Percentiles rank a stretch among this genome's conserved stretches.
Evolutionary conservation across 2,329 filamentous ascomycete species (phyloP).

Genomic region (Trichoderma sp.): DNA sequence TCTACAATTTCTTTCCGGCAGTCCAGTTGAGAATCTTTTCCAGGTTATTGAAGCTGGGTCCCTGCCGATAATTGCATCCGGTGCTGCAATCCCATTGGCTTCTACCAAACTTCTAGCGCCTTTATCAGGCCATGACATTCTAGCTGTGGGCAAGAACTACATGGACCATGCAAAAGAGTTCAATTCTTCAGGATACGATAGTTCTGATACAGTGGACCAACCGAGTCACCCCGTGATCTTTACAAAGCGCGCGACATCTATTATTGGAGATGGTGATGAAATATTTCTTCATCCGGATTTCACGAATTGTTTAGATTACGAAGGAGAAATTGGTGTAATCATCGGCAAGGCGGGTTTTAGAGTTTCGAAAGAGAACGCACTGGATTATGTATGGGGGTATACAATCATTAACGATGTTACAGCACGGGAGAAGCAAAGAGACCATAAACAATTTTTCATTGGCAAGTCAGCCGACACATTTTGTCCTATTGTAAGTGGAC

Average conservation of each 20-base stretch:
- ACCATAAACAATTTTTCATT: constrained; percentile 11
- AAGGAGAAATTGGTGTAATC: constrained; percentile 13
- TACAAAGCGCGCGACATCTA: constrained; percentile 12
- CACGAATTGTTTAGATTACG: neutral
- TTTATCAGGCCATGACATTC: neutral
- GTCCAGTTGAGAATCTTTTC: neutral
- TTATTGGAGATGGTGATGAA: neutral
- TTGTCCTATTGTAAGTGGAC: neutral
- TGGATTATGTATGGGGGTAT: constrained; percentile 16
- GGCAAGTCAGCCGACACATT: constrained; percentile 13
- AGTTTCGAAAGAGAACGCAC: constrained; percentile 1
- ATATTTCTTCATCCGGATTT: neutral
- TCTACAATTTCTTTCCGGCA: neutral
- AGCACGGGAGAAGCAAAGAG: constrained; percentile 2
- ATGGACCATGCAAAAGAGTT: constrained; percentile 15
- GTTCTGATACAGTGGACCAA: neutral
- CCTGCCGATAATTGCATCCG: neutral
- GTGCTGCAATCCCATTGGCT: neutral
- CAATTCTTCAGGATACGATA: constrained; percentile 1
- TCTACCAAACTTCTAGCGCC: constrained; percentile 3
- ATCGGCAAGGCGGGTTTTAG: constrained; percentile 10
- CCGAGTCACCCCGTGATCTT: constrained; percentile 13
- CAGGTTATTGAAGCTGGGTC: constrained; percentile 2
- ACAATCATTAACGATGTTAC: constrained; percentile 14
- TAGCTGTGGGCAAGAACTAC: constrained; percentile 14